phyloP scores from a whole-genome alignment of 2,329 filamentous ascomycete species.

The Dactylellina haptotyla region DNA sequence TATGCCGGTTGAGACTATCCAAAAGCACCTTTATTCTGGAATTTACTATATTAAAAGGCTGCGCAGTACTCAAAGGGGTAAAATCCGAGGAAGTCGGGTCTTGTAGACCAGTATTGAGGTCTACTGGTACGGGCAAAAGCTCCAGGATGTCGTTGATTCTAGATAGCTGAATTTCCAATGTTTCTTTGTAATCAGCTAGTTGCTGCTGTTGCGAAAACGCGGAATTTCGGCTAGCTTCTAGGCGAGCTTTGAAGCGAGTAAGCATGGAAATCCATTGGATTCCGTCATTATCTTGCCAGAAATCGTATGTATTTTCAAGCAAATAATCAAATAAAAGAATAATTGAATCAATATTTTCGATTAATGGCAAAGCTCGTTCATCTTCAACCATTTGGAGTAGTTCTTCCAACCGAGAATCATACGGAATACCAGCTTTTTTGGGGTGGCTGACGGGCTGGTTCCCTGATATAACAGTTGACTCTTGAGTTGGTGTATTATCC shows the following conservation, averaged over 20 bases:
- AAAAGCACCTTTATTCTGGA: slow-evolving; percentile 2
- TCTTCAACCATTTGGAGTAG: slow-evolving; percentile 7
- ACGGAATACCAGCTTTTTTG: neutral
- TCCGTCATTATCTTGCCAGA: neutral
- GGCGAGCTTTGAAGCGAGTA: slow-evolving; percentile 17
- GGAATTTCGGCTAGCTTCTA: slow-evolving; percentile 19
- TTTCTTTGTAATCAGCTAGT: slow-evolving; percentile 10
- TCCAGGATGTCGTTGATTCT: slow-evolving; percentile 16
- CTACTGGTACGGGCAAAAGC: neutral
- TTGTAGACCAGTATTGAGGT: neutral
- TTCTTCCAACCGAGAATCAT: slow-evolving; percentile 8
- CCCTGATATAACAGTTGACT: neutral
- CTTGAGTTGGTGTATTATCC: neutral
- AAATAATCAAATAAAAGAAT: slow-evolving; percentile 32
- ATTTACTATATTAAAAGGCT: neutral
- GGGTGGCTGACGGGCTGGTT: neutral
- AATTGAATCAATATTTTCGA: slow-evolving; percentile 10
- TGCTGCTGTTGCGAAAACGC: slow-evolving; percentile 10
- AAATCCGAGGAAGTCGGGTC: neutral
- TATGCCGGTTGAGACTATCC: slow-evolving; percentile 2
- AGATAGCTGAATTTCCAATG: neutral
- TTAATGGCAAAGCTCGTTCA: neutral
- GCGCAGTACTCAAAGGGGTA: neutral
- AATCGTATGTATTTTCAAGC: neutral
- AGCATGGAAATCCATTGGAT: slow-evolving; percentile 12